These are phyloP conservation scores for Sporothrix pseudoabietina DNA, from an alignment of 2,329 filamentous ascomycete genomes.

Conservation along the genomic window DNA sequence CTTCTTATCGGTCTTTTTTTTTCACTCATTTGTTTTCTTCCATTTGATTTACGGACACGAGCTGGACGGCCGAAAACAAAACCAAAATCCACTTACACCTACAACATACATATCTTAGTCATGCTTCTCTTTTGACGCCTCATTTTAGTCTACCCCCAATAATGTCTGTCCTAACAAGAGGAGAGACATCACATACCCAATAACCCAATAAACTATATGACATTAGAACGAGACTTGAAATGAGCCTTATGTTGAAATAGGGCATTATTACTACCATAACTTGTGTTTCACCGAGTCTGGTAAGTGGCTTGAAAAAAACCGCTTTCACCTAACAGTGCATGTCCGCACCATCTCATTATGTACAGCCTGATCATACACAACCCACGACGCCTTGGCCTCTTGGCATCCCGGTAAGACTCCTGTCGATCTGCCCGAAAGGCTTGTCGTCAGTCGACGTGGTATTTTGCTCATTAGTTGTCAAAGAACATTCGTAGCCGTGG, in stretches of 20 bases:
- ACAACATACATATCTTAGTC: not conserved
- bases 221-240: too few relatives aligned
- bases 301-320: not conserved
- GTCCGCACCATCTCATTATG: not conserved
- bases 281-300: too few relatives aligned
- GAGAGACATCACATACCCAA: slow-evolving; percentile 5
- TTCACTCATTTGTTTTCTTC: not conserved
- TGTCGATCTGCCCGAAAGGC: slow-evolving; percentile 1
- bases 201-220: not conserved
- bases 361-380: not conserved
- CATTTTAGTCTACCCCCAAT: not conserved
- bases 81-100: not conserved
- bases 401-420: not conserved
- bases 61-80: not conserved
- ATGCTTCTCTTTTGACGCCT: not conserved
- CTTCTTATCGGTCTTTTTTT: not conserved
- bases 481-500: not conserved
- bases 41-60: not conserved
- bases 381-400: slow-evolving; percentile 15
- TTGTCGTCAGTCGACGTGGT: not conserved
- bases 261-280: not conserved
- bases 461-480: not conserved
- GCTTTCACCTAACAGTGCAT: not conserved
- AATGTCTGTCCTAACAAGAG: slow-evolving; percentile 17
- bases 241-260: not conserved